Evolutionary conservation across 176 grass and related monocot species (phyloP), one percentile per base, ranked within the genome.

Genomic region (Luzula sylvatica): DNA sequence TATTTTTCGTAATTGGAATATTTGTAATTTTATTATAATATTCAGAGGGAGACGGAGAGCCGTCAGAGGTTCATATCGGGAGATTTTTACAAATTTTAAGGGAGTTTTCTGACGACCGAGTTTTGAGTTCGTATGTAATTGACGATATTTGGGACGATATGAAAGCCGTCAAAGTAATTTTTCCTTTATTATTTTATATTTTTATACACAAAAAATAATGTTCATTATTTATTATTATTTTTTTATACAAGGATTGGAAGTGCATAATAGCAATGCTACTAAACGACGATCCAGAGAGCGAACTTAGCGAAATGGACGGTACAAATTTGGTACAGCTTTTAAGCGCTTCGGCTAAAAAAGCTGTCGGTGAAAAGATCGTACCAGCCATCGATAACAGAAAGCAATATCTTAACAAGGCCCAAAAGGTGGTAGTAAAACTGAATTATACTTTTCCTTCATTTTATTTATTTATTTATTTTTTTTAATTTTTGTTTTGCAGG

Each of bases 81-180:
- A 70, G 92, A 46, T 76, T 96, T 72, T 65, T 96, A 61, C 92
- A 89, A 74, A 96, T 96, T 53, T 50, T 96, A 48, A 84, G 85
- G 53, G 92, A 96, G 52, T 96, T 96, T 82, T 74, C 92, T 52
- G 81, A 96, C 41, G 92, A 96, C 57, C 81, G 84, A 53, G 73
- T 89, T 32, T 74, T 96, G 39, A 83, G 92, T 79, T 76, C 92
- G 20, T 96, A 96, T 8, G 85, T 96, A 21, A 96, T 96, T 73
- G 92, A 96, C 79, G 92, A 96, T 70, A 88, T 96, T 82, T 96
- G 92, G 92, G 92, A 89, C 39, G 81, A 96, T 69, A 96, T 96
- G 92, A 89, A 96, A 55, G 92, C 92, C 27, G 84, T 82, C 84
- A 89, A 80, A 69, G 92, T 95, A 81, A 65, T 42, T 32, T 65